These are phyloP conservation scores for Scleromitrula shiraiana DNA, from an alignment of 2,329 filamentous ascomycete species.

Conservation along the genomic window DNA sequence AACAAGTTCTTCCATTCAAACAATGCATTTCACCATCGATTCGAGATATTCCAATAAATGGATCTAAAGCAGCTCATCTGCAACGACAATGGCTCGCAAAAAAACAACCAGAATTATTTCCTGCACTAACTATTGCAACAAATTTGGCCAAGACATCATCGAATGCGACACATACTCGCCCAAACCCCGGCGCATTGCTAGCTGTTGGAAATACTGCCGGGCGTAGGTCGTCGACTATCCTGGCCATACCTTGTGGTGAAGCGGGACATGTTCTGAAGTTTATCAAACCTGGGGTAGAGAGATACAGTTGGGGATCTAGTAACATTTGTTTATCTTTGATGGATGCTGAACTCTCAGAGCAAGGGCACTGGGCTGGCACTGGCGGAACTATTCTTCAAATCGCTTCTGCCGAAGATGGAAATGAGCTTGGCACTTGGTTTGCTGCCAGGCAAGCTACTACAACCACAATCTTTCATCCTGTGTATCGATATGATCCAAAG, in stretches of 20 bases:
- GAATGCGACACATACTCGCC: constrained; percentile 5
- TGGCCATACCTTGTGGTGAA: constrained; percentile 25
- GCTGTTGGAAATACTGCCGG: constrained; percentile 18
- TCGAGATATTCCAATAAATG: constrained; percentile 9
- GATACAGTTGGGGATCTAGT: constrained; percentile 22
- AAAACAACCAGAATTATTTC: constrained; percentile 21
- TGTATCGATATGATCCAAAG: constrained; percentile 15
- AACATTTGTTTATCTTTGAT: constrained; percentile 19
- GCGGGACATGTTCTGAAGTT: constrained; percentile 27
- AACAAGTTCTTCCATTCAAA: constrained; percentile 23
- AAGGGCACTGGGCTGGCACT: constrained; percentile 25
- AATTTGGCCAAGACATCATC: constrained; percentile 2
- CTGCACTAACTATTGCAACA: constrained; percentile 12
- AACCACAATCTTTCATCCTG: constrained; percentile 37
- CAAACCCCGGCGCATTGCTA: constrained; percentile 17
- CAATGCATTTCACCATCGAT: constrained; percentile 21
- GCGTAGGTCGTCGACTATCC: constrained; percentile 14
- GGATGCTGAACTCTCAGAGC: constrained; percentile 15
- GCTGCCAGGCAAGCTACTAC: constrained; percentile 37
- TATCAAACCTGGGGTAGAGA: constrained; percentile 22
- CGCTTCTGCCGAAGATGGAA: constrained; percentile 33
- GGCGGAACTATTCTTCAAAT: constrained; percentile 42
- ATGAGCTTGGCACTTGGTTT: constrained; percentile 34
- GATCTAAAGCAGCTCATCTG: constrained; percentile 7
- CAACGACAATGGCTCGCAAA: constrained; percentile 23